Percentiles rank a stretch among this genome's conserved stretches.
Evolutionary conservation across 495 filamentous ascomycete genomes (phyloP).

Genomic region (Penicillium ochrochloron): DNA sequence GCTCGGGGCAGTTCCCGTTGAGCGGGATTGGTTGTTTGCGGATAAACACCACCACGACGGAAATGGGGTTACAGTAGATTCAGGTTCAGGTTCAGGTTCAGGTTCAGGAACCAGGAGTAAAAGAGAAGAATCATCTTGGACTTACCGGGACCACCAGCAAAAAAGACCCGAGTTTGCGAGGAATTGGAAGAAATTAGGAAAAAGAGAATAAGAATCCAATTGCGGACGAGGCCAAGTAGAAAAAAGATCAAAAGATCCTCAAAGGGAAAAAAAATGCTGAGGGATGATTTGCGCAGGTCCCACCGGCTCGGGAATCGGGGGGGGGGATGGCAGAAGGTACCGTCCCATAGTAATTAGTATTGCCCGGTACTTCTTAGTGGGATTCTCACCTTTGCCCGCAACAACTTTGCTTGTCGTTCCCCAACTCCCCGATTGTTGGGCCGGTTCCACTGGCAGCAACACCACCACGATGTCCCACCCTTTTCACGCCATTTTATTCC

Average conservation of each 20-base stretch:
- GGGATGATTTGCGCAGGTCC: constrained; percentile 28
- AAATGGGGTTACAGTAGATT: constrained; percentile 15
- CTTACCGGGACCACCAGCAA: constrained; percentile 28
- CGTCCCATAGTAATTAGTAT: constrained; percentile 18
- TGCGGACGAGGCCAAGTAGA: not conserved
- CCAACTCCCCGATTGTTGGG: constrained; percentile 36
- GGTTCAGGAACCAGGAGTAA: constrained; percentile 4
- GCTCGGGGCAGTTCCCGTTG: not conserved
- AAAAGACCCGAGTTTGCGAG: constrained; percentile 16
- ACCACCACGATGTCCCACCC: constrained; percentile 18
- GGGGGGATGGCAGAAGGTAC: constrained; percentile 23
- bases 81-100: not conserved
- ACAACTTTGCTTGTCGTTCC: constrained; percentile 6
- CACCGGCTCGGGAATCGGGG: constrained; percentile 30
- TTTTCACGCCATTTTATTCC: constrained; percentile 5
- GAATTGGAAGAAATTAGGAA: not conserved
- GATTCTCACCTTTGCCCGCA: not conserved
- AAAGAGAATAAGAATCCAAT: not conserved
- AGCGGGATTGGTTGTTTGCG: constrained; percentile 4
- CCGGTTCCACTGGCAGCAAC: constrained; percentile 24
- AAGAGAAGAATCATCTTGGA: not conserved
- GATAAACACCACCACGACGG: not conserved
- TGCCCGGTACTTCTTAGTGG: constrained; percentile 23
- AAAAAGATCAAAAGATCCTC: constrained; percentile 9
- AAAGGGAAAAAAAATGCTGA: constrained; percentile 28